A percentile compares a stretch with the other conserved stretches of the same genome.
These are phyloP conservation scores for Calocybe cyanea DNA, from an alignment of 768 basidiomycete species.

Conservation along the genomic window DNA sequence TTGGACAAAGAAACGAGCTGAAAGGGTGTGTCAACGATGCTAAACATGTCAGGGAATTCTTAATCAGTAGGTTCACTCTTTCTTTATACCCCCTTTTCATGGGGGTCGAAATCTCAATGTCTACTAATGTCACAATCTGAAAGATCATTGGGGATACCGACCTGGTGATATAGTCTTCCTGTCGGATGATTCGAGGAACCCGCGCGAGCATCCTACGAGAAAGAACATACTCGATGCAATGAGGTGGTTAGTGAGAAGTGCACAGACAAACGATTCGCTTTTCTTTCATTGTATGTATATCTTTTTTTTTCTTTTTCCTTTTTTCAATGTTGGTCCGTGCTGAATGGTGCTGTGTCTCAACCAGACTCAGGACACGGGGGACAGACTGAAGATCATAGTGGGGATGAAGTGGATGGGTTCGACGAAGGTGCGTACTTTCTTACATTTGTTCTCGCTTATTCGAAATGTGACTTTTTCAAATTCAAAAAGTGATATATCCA, in stretches of 20 bases:
- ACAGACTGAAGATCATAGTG: slow-evolving; percentile 72
- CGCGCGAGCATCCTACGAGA: slow-evolving; percentile 39
- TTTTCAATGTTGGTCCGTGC: too few relatives aligned
- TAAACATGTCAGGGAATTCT: slow-evolving; percentile 62
- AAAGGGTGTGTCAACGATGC: slow-evolving; percentile 83
- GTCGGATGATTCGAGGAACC: slow-evolving; percentile 53
- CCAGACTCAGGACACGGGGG: slow-evolving; percentile 98
- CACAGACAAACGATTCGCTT: slow-evolving; percentile 65
- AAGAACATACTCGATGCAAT: slow-evolving; percentile 46
- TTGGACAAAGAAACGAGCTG: slow-evolving; percentile 58
- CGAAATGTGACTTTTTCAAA: not conserved
- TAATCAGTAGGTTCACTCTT: slow-evolving; percentile 39
- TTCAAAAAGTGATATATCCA: slow-evolving; percentile 72
- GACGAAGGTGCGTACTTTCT: slow-evolving; percentile 56
- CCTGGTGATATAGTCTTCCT: slow-evolving; percentile 64
- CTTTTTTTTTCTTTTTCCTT: not conserved
- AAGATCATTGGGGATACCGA: slow-evolving; percentile 46
- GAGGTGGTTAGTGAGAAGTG: slow-evolving; percentile 64
- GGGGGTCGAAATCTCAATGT: too few relatives aligned
- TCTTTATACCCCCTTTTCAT: too few relatives aligned
- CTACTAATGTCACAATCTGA: too few relatives aligned
- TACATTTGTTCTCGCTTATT: too few relatives aligned
- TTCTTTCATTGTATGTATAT: slow-evolving; percentile 73
- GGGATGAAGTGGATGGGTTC: slow-evolving; percentile 75
- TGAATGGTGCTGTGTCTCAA: too few relatives aligned